These are phyloP conservation scores for Schizochytrium sp. DNA, from an alignment of 108 stramenopile species.

Conservation along the genomic window DNA sequence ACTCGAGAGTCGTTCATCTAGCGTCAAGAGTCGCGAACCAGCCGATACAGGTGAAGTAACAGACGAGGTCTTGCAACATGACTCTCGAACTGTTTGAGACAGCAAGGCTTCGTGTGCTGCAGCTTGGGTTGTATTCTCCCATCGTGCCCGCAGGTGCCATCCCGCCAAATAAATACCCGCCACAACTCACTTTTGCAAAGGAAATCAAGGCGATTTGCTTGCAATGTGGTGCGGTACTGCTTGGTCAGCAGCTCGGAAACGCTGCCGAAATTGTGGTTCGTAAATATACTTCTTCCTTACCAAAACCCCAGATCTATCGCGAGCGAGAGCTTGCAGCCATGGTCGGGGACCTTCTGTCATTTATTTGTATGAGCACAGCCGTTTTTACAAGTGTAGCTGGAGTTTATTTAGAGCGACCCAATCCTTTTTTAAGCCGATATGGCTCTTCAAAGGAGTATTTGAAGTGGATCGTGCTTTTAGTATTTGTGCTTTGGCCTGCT, in stretches of 20 bases:
- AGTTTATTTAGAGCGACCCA: background rate
- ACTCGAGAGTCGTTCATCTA: too few relatives aligned
- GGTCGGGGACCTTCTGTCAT: background rate
- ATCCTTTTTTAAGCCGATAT: background rate
- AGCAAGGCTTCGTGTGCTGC: background rate
- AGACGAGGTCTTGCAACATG: too few relatives aligned
- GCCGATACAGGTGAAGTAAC: too few relatives aligned
- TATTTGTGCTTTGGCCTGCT: background rate
- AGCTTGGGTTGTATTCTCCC: slow-evolving; percentile 14
- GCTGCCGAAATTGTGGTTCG: background rate
- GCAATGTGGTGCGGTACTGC: background rate
- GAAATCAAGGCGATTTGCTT: background rate
- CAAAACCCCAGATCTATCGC: background rate
- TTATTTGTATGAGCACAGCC: background rate
- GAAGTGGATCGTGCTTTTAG: slow-evolving; percentile 35
- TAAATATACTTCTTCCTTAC: background rate
- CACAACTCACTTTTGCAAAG: background rate
- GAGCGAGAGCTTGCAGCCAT: background rate
- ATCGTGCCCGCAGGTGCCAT: background rate
- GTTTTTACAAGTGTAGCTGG: background rate
- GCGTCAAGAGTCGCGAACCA: too few relatives aligned
- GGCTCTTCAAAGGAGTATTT: background rate
- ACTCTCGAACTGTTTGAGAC: too few relatives aligned
- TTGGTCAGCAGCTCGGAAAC: background rate
- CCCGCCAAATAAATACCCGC: slow-evolving; percentile 17